Evolutionary conservation across 768 basidiomycete genomes (phyloP).

Genomic region (Phallus indusiatus): DNA sequence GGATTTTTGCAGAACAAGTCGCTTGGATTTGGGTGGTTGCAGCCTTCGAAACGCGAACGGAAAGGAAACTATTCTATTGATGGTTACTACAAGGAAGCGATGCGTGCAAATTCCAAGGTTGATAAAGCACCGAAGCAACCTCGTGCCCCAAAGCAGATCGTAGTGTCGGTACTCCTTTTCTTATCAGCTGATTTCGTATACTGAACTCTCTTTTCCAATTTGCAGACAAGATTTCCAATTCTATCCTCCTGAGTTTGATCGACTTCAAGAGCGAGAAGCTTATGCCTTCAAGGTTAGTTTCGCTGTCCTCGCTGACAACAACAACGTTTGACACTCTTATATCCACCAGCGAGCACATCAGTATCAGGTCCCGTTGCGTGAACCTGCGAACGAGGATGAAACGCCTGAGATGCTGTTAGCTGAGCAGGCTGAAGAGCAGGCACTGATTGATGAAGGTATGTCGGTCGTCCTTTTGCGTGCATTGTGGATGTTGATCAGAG

Average conservation of each 20-base stretch:
- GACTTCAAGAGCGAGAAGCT: constrained; percentile 80
- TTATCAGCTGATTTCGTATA: not conserved
- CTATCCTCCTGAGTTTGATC: constrained; percentile 72
- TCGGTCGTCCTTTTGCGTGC: constrained; percentile 1
- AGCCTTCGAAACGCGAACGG: constrained; percentile 87
- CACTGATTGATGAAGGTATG: constrained; percentile 77
- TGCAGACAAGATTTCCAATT: constrained; percentile 92
- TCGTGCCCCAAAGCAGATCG: constrained; percentile 79
- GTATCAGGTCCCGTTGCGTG: constrained; percentile 33
- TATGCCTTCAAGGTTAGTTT: constrained; percentile 61
- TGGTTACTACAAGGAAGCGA: constrained; percentile 87
- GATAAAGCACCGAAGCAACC: constrained; percentile 76
- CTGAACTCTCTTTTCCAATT: constrained; percentile 2
- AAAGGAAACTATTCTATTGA: constrained; percentile 94
- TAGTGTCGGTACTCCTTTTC: constrained; percentile 43
- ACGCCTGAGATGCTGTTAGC: constrained; percentile 79
- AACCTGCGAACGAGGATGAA: constrained; percentile 60
- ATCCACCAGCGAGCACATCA: constrained; percentile 7
- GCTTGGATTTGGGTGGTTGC: constrained; percentile 62
- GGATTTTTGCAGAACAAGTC: constrained; percentile 41
- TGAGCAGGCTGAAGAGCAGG: constrained; percentile 70
- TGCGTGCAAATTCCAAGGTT: constrained; percentile 55
- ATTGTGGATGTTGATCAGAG: not conserved
- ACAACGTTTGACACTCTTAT: too few species aligned
- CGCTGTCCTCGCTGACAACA: too few species aligned